Evolutionary conservation across 2,329 filamentous ascomycete species (phyloP).

Genomic region (Ascochyta viciae-villosae): DNA sequence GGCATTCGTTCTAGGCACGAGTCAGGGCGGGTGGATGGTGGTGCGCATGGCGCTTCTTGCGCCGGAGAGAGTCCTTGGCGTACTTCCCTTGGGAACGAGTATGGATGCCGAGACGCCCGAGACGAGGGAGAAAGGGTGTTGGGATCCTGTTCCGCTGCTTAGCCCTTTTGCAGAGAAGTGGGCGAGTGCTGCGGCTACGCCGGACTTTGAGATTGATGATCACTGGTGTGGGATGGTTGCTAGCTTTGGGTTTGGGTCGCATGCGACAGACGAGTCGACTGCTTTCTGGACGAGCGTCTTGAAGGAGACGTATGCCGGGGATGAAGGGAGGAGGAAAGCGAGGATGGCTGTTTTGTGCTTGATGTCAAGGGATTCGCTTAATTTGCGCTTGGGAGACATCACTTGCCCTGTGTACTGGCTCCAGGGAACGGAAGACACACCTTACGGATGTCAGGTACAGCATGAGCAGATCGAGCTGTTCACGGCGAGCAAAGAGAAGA

Average conservation of each 20-base stretch:
- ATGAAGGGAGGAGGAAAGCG: constrained; percentile 55
- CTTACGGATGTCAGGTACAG: constrained; percentile 17
- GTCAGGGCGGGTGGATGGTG: constrained; percentile 17
- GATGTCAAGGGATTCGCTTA: constrained; percentile 56
- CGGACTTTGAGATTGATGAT: constrained; percentile 53
- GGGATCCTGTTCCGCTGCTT: constrained; percentile 52
- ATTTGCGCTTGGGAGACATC: constrained; percentile 54
- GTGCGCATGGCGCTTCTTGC: constrained; percentile 15
- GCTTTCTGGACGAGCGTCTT: constrained; percentile 55
- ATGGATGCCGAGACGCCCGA: constrained; percentile 58
- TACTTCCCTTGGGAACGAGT: constrained; percentile 61
- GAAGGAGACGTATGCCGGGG: constrained; percentile 55
- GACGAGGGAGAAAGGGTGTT: constrained; percentile 56
- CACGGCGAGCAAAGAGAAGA: constrained; percentile 6
- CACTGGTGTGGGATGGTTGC: constrained; percentile 56
- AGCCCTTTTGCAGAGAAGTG: constrained; percentile 49
- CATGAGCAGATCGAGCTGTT: constrained; percentile 20
- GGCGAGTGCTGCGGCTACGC: constrained; percentile 48
- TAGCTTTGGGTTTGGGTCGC: constrained; percentile 55
- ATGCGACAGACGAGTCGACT: constrained; percentile 45
- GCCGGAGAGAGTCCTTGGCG: constrained; percentile 52
- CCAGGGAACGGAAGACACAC: constrained; percentile 34
- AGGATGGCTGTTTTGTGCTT: constrained; percentile 59
- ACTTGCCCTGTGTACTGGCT: constrained; percentile 60
- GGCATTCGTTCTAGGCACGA: constrained; percentile 12